Evolutionary conservation across 2,329 filamentous ascomycete genomes (phyloP).

Genomic region (Thelonectria discophora): DNA sequence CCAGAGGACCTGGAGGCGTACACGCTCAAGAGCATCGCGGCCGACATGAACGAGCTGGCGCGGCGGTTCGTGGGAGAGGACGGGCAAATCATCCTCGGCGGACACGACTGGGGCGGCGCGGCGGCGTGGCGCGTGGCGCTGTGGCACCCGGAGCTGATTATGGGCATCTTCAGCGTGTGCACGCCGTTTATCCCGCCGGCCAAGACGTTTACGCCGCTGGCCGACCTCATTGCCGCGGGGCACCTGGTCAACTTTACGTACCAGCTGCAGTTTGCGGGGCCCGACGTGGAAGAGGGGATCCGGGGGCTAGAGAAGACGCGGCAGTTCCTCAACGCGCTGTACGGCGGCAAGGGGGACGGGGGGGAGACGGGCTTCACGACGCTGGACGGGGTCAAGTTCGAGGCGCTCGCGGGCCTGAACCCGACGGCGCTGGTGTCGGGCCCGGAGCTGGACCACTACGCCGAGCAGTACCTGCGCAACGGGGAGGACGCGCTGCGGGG

Average conservation of each 20-base stretch:
- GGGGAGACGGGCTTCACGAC: slow-evolving; percentile 67
- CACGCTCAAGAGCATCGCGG: slow-evolving; percentile 74
- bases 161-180: slow-evolving; percentile 80
- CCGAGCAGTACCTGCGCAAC: slow-evolving; percentile 72
- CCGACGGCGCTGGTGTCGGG: slow-evolving; percentile 67
- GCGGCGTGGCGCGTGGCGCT: slow-evolving; percentile 79
- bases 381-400: slow-evolving; percentile 69
- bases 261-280: slow-evolving; percentile 80
- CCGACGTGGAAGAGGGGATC: slow-evolving; percentile 68
- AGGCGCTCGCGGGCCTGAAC: slow-evolving; percentile 66
- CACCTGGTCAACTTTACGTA: slow-evolving; percentile 78
- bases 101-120: slow-evolving; percentile 91
- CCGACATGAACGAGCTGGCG: slow-evolving; percentile 79
- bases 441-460: slow-evolving; percentile 82
- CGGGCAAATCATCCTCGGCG: slow-evolving; percentile 77
- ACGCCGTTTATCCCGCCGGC: slow-evolving; percentile 74
- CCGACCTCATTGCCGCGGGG: slow-evolving; percentile 64
- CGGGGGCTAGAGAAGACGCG: slow-evolving; percentile 69
- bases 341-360: slow-evolving; percentile 68
- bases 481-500: slow-evolving; percentile 70
- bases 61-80: slow-evolving; percentile 57
- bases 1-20: slow-evolving; percentile 71
- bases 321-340: slow-evolving; percentile 76
- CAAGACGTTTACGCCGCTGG: slow-evolving; percentile 62
- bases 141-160: slow-evolving; percentile 77